phyloP scores from a whole-genome alignment of 441 rosid species.

The Mallotus repandus region DNA sequence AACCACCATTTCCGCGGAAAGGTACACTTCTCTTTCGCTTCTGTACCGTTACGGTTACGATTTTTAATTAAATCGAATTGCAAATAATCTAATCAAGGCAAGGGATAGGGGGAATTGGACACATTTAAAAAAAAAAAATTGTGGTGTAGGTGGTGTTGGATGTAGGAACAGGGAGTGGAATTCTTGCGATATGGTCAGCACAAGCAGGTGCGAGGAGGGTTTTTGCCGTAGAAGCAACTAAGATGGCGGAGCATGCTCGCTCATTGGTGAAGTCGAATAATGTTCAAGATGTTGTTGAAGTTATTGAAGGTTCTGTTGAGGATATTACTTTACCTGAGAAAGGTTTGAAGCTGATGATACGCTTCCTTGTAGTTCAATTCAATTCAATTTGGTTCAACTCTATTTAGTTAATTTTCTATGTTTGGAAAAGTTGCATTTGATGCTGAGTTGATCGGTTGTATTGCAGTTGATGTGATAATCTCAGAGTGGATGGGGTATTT shows the following conservation, averaged over 20 bases:
- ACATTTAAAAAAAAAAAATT: not conserved
- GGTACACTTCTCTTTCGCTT: constrained; percentile 30
- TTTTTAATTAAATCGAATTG: too few relatives aligned
- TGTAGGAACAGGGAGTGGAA: constrained; percentile 98
- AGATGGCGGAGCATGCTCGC: constrained; percentile 92
- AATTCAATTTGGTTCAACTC: too few relatives aligned
- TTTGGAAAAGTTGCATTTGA: not conserved
- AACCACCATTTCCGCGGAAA: constrained; percentile 78
- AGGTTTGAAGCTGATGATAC: constrained; percentile 39
- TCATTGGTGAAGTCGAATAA: constrained; percentile 70
- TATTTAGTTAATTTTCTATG: too few relatives aligned
- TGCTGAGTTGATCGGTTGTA: constrained; percentile 8
- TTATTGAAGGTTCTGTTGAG: constrained; percentile 85
- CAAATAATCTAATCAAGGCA: too few relatives aligned
- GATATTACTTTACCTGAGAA: constrained; percentile 83
- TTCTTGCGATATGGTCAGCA: constrained; percentile 98
- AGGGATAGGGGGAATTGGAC: too few relatives aligned
- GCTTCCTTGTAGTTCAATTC: not conserved
- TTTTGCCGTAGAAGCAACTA: constrained; percentile 94
- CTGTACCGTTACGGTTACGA: not conserved
- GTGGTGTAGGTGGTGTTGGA: constrained; percentile 74
- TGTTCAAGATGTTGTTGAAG: constrained; percentile 72
- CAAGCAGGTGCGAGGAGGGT: constrained; percentile 98
- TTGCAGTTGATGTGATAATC: constrained; percentile 93
- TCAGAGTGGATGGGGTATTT: constrained; percentile 99